Evolutionary conservation across 2,329 filamentous ascomycete genomes (phyloP), one percentile per base, ranked within the genome.

Genomic region (Byssoonygena ceratinophila): DNA sequence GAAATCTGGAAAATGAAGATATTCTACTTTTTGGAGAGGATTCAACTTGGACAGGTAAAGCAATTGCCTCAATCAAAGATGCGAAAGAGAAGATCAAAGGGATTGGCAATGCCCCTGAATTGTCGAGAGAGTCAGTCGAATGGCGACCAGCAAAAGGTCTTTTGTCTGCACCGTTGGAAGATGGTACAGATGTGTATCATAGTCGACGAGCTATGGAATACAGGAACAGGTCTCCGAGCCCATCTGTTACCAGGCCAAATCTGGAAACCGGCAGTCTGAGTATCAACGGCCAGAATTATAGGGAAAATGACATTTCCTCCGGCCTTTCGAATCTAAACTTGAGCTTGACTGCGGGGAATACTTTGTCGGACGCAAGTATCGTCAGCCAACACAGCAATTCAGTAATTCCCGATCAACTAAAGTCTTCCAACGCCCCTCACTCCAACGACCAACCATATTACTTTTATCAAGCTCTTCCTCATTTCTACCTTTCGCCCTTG

Each of bases 11-110:
- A 61, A 82, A 83, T 58, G 88, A 95, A 66, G 92, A 98, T 64
- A 87, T 96, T 69, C 72, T 92, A 31, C 79, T 96, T 67, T 98
- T 94, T 69, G 90, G 82, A 5, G 88, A 96, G 62, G 90, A 95
- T 57, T 84, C 83, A n/a, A 87, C 91, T 59, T 97, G 90, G 90
- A 87, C 87, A 1, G 81, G 83, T 59, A 91, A 87, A 66, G 92
- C 92, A 2, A 80, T 96, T 53, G 76, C 79, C 51, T 77, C 82
- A 27, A 83, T 97, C 46, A 76, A 76, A 4, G 80, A 86, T 16
- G 80, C 84, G 0, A 94, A 87, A 67, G 85, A 92, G 57, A 90
- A 83, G 64, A 63, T 87, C 1, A 75, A 74, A 50, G 82, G 80
- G 0, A 81, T 87, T 55, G 82, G 82, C 1, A 81, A 85, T 59